A percentile compares a stretch with the other conserved stretches of the same genome.
These are phyloP conservation scores for Aspergillus pseudonomiae DNA, from an alignment of 2,329 filamentous ascomycete genomes.

Conservation along the genomic window DNA sequence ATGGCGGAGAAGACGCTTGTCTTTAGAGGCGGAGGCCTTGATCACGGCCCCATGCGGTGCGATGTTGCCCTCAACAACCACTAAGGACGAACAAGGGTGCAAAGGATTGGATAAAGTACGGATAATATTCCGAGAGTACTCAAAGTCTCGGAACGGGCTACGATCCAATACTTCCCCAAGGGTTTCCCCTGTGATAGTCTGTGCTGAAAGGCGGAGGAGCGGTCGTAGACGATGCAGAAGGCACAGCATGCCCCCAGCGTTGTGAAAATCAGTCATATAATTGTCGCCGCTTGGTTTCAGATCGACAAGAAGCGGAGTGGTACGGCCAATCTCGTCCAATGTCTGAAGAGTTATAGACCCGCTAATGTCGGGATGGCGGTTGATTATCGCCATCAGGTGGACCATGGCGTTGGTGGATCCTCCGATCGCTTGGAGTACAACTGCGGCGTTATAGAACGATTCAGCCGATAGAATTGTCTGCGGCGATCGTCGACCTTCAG, in stretches of 20 bases:
- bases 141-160: slow-evolving; percentile 46
- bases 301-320: slow-evolving; percentile 53
- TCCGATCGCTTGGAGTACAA: slow-evolving; percentile 58
- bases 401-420: slow-evolving; percentile 60
- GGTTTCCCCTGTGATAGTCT: slow-evolving; percentile 52
- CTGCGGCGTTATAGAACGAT: slow-evolving; percentile 57
- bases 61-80: slow-evolving; percentile 52
- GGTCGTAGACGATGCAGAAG: slow-evolving; percentile 51
- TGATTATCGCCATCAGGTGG: slow-evolving; percentile 58
- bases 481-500: slow-evolving; percentile 43
- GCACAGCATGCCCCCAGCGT: slow-evolving; percentile 55
- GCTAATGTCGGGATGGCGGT: slow-evolving; percentile 53
- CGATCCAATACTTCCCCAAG: slow-evolving; percentile 50
- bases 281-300: slow-evolving; percentile 58
- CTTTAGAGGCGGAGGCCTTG: slow-evolving; percentile 56
- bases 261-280: slow-evolving; percentile 60
- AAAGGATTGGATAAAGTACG: slow-evolving; percentile 50
- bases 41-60: slow-evolving; percentile 53
- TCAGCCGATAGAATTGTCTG: slow-evolving; percentile 50
- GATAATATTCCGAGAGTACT: slow-evolving; percentile 48
- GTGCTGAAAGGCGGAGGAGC: slow-evolving; percentile 50
- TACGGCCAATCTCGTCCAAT: slow-evolving; percentile 53
- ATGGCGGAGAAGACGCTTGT: slow-evolving; percentile 48
- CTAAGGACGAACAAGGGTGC: slow-evolving; percentile 49
- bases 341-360: slow-evolving; percentile 50